phyloP scores from a whole-genome alignment of 2,329 filamentous ascomycete genomes.

The Xenosphaeropsis pyriputrescens region DNA sequence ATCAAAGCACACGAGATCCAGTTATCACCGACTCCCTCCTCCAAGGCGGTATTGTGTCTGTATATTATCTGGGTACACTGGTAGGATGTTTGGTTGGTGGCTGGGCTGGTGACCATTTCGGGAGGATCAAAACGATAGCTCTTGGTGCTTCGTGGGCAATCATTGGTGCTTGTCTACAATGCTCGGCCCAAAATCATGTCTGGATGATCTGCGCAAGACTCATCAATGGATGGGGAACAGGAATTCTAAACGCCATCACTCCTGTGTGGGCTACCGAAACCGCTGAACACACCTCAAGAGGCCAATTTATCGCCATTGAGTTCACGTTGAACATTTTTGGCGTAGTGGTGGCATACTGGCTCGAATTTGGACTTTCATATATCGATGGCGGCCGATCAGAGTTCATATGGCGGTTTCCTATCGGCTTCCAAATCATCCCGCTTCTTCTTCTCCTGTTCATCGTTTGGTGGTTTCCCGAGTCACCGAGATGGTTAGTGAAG shows the following conservation, averaged over 20 bases:
- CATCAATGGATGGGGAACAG: constrained; percentile 52
- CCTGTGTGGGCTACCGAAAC: constrained; percentile 62
- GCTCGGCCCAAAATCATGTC: constrained; percentile 45
- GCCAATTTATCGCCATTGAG: constrained; percentile 56
- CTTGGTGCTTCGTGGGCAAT: constrained; percentile 41
- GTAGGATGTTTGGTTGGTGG: constrained; percentile 49
- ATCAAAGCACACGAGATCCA: constrained; percentile 29
- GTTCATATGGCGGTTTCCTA: constrained; percentile 53
- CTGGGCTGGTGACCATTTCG: constrained; percentile 46
- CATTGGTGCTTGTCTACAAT: constrained; percentile 48
- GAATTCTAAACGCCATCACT: constrained; percentile 55
- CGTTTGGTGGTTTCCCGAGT: constrained; percentile 57
- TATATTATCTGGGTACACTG: constrained; percentile 44
- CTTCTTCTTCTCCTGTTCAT: constrained; percentile 37
- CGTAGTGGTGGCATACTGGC: constrained; percentile 49
- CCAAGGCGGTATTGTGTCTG: constrained; percentile 45
- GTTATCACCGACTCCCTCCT: constrained; percentile 43
- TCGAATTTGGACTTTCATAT: constrained; percentile 38
- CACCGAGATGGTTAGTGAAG: constrained; percentile 52
- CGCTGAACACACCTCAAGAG: constrained; percentile 50
- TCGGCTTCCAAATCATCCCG: constrained; percentile 55
- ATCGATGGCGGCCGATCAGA: constrained; percentile 40
- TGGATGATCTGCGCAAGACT: constrained; percentile 57
- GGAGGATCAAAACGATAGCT: constrained; percentile 49
- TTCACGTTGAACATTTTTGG: constrained; percentile 63